These are phyloP conservation scores for Syncephalastrum sp. DNA, from an alignment of 371 early-diverging fungal genomes.

Conservation along the genomic window DNA sequence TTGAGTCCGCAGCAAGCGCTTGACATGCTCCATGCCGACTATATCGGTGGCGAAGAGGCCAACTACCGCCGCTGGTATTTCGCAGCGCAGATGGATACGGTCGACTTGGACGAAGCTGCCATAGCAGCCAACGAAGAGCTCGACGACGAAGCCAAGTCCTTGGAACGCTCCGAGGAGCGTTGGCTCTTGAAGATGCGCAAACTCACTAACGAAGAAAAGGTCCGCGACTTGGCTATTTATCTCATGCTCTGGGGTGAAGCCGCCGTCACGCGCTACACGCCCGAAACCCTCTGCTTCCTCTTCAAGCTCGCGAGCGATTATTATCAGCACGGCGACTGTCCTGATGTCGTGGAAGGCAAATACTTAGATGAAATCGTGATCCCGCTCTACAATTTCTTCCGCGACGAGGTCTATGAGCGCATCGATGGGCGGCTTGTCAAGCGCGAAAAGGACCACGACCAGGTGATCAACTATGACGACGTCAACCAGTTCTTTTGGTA, in stretches of 20 bases:
- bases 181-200: slow-evolving; percentile 74
- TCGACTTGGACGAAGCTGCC: slow-evolving; percentile 57
- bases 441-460: slow-evolving; percentile 79
- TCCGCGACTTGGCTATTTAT: slow-evolving; percentile 78
- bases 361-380: slow-evolving; percentile 71
- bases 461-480: slow-evolving; percentile 86
- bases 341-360: slow-evolving; percentile 61
- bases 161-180: slow-evolving; percentile 58
- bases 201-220: slow-evolving; percentile 69
- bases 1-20: slow-evolving; percentile 75
- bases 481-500: slow-evolving; percentile 90
- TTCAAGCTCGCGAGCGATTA: slow-evolving; percentile 77
- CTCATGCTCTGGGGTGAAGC: slow-evolving; percentile 90
- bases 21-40: slow-evolving; percentile 80
- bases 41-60: slow-evolving; percentile 82
- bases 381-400: slow-evolving; percentile 78
- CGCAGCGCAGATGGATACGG: slow-evolving; percentile 75
- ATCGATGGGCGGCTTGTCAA: slow-evolving; percentile 71
- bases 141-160: slow-evolving; percentile 39
- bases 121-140: slow-evolving; percentile 34
- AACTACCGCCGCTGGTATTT: slow-evolving; percentile 90
- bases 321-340: slow-evolving; percentile 31
- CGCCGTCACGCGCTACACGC: slow-evolving; percentile 73
- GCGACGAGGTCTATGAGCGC: slow-evolving; percentile 75
- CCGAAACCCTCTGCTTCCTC: slow-evolving; percentile 83